Evolutionary conservation across 2,329 filamentous ascomycete genomes (phyloP).

Genomic region (Hymenoscyphus fraxineus): DNA sequence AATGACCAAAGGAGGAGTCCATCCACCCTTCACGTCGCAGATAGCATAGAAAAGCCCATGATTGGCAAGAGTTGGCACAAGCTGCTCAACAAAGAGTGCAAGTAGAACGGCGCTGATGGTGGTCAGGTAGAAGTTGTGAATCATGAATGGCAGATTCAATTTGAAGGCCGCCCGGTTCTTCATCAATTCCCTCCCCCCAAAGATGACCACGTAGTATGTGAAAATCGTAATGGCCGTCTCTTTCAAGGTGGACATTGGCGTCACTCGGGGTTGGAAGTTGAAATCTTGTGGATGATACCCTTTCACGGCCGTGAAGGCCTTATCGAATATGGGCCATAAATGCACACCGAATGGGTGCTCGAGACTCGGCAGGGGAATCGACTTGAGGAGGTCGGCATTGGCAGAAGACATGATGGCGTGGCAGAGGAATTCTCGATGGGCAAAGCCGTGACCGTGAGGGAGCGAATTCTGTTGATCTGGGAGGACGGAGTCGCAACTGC

Average conservation of each 20-base stretch:
- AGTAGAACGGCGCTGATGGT: conserved; percentile 76
- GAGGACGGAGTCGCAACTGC: conserved; percentile 7
- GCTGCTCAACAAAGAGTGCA: conserved; percentile 83
- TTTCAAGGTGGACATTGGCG: conserved; percentile 85
- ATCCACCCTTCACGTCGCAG: conserved; percentile 76
- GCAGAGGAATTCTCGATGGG: conserved; percentile 7
- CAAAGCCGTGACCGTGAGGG: not conserved
- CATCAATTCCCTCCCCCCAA: conserved; percentile 90
- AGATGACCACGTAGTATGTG: conserved; percentile 89
- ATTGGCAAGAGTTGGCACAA: conserved; percentile 76
- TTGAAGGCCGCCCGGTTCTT: conserved; percentile 79
- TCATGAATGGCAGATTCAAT: conserved; percentile 84
- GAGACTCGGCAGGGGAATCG: conserved; percentile 70
- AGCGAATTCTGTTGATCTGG: not conserved
- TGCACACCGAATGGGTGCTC: conserved; percentile 89
- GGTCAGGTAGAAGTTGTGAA: conserved; percentile 95
- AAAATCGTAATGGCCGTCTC: conserved; percentile 76
- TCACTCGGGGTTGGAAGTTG: conserved; percentile 74
- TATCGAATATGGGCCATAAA: conserved; percentile 92
- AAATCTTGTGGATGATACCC: conserved; percentile 88
- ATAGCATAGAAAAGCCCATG: conserved; percentile 86
- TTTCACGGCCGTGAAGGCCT: conserved; percentile 69
- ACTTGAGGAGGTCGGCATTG: conserved; percentile 39
- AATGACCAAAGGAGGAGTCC: conserved; percentile 89
- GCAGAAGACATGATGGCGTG: conserved; percentile 24